phyloP scores from a whole-genome alignment of 345 rosid genomes.

The Orychophragmus violaceus region DNA sequence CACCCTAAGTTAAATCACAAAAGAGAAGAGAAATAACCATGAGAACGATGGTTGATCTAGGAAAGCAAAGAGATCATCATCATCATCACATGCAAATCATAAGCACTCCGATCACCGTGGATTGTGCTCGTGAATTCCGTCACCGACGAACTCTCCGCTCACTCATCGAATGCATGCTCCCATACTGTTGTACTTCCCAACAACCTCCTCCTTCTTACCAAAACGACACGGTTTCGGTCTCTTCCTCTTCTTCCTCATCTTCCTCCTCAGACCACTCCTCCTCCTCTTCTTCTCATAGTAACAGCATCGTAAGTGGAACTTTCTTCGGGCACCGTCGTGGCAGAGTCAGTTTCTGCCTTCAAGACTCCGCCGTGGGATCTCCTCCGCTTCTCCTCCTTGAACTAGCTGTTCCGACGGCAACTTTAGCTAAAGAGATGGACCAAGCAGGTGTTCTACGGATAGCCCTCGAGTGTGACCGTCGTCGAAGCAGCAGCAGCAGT shows the following conservation, averaged over 20 bases:
- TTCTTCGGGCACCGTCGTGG: constrained; percentile 81
- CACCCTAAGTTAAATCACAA: neutral
- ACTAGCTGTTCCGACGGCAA: constrained; percentile 67
- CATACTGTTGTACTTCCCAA: constrained; percentile 60
- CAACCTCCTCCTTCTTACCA: constrained; percentile 2
- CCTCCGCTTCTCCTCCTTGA: constrained; percentile 56
- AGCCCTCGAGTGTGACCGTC: constrained; percentile 56
- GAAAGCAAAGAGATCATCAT: constrained; percentile 42
- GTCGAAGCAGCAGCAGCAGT: constrained; percentile 9
- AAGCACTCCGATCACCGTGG: constrained; percentile 57
- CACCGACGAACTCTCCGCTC: constrained; percentile 71
- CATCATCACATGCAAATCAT: constrained; percentile 35
- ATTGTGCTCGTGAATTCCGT: constrained; percentile 60
- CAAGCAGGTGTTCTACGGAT: constrained; percentile 54
- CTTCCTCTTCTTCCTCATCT: constrained; percentile 20
- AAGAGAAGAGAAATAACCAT: constrained; percentile 18
- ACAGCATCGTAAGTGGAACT: constrained; percentile 49
- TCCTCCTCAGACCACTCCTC: constrained; percentile 21
- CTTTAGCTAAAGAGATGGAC: constrained; percentile 76
- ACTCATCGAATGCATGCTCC: constrained; percentile 69
- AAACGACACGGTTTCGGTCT: constrained; percentile 19
- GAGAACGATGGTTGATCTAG: constrained; percentile 71
- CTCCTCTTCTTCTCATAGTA: constrained; percentile 14
- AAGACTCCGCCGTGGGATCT: constrained; percentile 43
- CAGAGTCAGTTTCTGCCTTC: constrained; percentile 75